Evolutionary conservation across 805 yeast species (phyloP).

Genomic region (Lachancea dasiensis): DNA sequence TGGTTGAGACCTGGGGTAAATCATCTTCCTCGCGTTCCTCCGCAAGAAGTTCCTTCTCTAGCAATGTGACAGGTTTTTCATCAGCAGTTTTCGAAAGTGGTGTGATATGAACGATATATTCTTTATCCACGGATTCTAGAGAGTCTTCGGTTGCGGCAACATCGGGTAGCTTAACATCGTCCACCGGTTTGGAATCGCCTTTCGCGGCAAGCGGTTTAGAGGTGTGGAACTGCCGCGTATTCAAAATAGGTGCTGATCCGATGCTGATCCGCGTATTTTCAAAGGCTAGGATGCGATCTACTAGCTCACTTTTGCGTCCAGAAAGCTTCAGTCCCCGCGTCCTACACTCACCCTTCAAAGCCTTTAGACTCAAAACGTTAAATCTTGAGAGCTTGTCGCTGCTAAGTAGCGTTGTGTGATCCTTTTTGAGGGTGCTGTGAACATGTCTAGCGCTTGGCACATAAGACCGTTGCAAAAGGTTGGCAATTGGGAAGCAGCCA

Average conservation of each 20-base stretch:
- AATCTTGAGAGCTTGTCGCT: slow-evolving; percentile 23
- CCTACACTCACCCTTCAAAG: slow-evolving; percentile 54
- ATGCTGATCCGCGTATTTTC: slow-evolving; percentile 11
- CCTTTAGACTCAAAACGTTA: slow-evolving; percentile 43
- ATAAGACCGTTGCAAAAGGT: neutral
- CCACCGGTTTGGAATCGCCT: slow-evolving; percentile 54
- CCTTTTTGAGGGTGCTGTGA: slow-evolving; percentile 27
- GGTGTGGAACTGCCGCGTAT: slow-evolving; percentile 10
- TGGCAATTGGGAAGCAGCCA: too few relatives aligned
- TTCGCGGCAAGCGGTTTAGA: slow-evolving; percentile 35
- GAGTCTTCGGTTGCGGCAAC: slow-evolving; percentile 19
- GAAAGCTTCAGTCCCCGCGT: slow-evolving; percentile 52
- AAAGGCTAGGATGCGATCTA: slow-evolving; percentile 31
- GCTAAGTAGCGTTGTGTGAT: slow-evolving; percentile 23
- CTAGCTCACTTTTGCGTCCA: slow-evolving; percentile 57
- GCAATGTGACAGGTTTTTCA: slow-evolving; percentile 30
- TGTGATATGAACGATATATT: slow-evolving; percentile 38
- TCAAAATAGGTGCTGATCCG: neutral
- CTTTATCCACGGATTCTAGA: slow-evolving; percentile 39
- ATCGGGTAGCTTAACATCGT: slow-evolving; percentile 45
- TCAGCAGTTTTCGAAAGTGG: slow-evolving; percentile 47
- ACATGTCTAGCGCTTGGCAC: slow-evolving; percentile 24
- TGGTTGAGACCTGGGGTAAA: slow-evolving; percentile 11
- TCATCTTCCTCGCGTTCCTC: neutral
- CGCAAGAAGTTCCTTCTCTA: slow-evolving; percentile 22